A percentile compares a stretch with the other conserved stretches of the same genome.
Conservation (phyloP, 495 filamentous ascomycete genomes). For the Terfezia claveryi region DNA sequence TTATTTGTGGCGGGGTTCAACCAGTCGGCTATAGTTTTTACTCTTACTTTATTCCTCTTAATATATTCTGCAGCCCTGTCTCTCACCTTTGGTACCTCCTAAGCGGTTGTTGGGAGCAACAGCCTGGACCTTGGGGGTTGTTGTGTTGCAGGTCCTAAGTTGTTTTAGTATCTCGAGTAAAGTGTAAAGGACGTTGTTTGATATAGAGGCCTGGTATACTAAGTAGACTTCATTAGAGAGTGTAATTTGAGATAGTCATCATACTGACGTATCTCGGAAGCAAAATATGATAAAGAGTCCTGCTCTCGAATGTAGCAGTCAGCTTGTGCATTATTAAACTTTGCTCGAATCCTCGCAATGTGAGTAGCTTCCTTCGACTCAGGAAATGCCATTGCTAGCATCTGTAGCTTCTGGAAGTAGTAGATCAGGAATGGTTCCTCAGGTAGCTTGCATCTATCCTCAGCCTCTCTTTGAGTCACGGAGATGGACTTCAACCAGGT, state of each 20-base stretch:
- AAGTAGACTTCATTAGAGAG: background rate
- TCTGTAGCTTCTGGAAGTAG: background rate
- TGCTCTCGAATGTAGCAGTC: background rate
- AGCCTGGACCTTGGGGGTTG: too few species aligned
- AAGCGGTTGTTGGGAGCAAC: too few species aligned
- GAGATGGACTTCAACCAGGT: background rate
- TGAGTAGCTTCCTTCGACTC: background rate
- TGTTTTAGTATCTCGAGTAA: too few species aligned
- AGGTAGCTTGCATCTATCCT: background rate
- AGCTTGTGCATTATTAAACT: background rate
- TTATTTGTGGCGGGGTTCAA: background rate
- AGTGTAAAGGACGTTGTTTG: too few species aligned
- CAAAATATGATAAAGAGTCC: background rate
- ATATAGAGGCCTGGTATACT: too few species aligned
- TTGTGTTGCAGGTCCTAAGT: too few species aligned
- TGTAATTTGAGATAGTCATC: background rate
- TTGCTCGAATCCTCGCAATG: background rate
- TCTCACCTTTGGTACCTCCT: too few species aligned
- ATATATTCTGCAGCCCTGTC: too few species aligned
- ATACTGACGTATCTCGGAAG: background rate
- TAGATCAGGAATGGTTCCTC: background rate
- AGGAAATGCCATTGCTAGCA: background rate
- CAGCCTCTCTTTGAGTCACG: background rate
- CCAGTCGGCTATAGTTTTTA: background rate
- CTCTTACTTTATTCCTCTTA: background rate